Percentiles rank a stretch among this genome's conserved stretches.
These are phyloP conservation scores for Pseudogymnoascus sp. DNA, from an alignment of 2,329 filamentous ascomycete genomes.

Conservation along the genomic window DNA sequence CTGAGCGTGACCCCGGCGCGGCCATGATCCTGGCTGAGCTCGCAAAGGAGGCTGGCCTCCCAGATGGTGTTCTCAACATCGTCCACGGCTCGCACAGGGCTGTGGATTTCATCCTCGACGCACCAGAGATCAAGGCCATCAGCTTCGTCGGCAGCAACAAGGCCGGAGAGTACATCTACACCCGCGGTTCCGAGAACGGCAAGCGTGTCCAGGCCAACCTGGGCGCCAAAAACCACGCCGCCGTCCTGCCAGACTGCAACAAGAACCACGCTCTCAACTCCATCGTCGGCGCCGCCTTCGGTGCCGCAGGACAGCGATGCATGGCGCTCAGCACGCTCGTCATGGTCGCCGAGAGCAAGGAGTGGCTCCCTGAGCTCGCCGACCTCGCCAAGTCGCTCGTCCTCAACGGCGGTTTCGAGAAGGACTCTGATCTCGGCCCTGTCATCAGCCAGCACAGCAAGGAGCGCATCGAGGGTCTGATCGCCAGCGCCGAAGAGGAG, in stretches of 20 bases:
- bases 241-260: conserved; percentile 78
- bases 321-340: conserved; percentile 81
- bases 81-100: conserved; percentile 74
- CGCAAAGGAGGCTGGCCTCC: conserved; percentile 72
- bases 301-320: conserved; percentile 76
- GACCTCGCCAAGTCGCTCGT: conserved; percentile 65
- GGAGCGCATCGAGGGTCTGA: conserved; percentile 68
- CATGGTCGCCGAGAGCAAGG: conserved; percentile 76
- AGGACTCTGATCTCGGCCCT: conserved; percentile 71
- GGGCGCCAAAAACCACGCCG: conserved; percentile 83
- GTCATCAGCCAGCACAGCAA: conserved; percentile 76
- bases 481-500: conserved; percentile 69
- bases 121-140: conserved; percentile 77
- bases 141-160: conserved; percentile 83
- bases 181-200: conserved; percentile 70
- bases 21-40: conserved; percentile 81
- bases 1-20: conserved; percentile 76
- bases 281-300: conserved; percentile 76
- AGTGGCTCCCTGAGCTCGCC: conserved; percentile 72
- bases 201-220: conserved; percentile 86
- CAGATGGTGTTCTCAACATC: conserved; percentile 73
- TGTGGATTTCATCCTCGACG: conserved; percentile 80
- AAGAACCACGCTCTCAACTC: conserved; percentile 85
- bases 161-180: conserved; percentile 81
- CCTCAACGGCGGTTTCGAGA: conserved; percentile 75